These are phyloP conservation scores for Lathyrus tuberosus DNA, from an alignment of 306 rosid species.

Conservation along the genomic window DNA sequence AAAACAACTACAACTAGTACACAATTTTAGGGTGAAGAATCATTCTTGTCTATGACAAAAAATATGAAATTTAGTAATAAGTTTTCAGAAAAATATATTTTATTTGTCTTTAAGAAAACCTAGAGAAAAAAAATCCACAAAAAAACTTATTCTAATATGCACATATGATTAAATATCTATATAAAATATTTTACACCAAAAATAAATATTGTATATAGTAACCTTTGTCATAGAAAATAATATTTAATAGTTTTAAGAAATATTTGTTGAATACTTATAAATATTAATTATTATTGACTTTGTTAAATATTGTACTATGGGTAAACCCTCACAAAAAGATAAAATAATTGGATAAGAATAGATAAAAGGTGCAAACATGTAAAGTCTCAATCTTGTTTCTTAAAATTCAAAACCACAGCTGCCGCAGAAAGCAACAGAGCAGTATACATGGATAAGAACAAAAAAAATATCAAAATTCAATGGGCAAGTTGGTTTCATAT, in stretches of 20 bases:
- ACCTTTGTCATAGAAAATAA: no score
- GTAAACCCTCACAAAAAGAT: not conserved
- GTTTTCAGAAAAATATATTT: no score
- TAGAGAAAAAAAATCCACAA: no score
- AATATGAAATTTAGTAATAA: no score
- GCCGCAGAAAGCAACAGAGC: slow-evolving; percentile 7
- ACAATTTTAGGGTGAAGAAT: not conserved
- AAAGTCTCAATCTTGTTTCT: not conserved
- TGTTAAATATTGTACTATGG: not conserved
- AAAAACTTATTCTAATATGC: no score
- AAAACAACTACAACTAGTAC: not conserved
- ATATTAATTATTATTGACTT: not conserved
- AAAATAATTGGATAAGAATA: not conserved
- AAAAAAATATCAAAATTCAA: not conserved
- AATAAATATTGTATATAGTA: no score
- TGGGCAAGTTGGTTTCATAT: not conserved
- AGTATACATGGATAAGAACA: not conserved
- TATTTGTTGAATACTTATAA: not conserved
- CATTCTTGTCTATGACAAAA: not conserved
- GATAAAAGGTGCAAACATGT: not conserved
- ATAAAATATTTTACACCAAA: no score
- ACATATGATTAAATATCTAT: no score
- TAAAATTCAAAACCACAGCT: slow-evolving; percentile 1
- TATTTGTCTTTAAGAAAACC: no score
- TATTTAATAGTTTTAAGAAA: not conserved